Percentiles rank a stretch among this genome's conserved stretches.
phyloP scores from a whole-genome alignment of 1,139 yeast genomes.

The Yamadazyma taylorii region DNA sequence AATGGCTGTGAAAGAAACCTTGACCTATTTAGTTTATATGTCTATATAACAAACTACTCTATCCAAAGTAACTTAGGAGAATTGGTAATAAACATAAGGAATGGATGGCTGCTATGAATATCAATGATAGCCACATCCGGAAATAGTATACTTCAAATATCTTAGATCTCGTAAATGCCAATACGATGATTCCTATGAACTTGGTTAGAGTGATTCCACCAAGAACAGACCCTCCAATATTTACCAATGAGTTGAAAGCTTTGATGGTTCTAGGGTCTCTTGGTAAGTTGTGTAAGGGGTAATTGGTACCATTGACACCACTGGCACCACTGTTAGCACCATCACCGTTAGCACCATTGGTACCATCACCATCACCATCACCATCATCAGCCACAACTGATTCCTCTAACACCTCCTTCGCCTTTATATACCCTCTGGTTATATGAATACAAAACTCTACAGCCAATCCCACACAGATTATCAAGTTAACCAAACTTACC shows the following conservation, averaged over 20 bases:
- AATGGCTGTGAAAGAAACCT: too few species aligned
- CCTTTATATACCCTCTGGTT: conserved; percentile 66
- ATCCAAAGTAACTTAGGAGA: conserved; percentile 61
- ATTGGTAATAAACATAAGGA: conserved; percentile 79
- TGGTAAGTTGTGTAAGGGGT: conserved; percentile 1
- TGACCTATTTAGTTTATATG: too few species aligned
- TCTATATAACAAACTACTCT: neutral
- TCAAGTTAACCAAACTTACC: conserved; percentile 80
- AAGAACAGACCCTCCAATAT: conserved; percentile 84
- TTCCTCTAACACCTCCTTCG: conserved; percentile 16
- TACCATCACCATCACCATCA: too few species aligned
- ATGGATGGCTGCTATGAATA: conserved; percentile 74
- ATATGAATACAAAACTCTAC: conserved; percentile 92
- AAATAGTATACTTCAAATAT: conserved; percentile 91
- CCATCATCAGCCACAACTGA: too few species aligned
- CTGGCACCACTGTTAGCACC: too few species aligned
- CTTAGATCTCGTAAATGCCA: conserved; percentile 82
- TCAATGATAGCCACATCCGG: conserved; percentile 91
- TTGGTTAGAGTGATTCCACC: conserved; percentile 91
- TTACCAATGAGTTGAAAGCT: conserved; percentile 59
- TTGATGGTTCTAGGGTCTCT: conserved; percentile 25
- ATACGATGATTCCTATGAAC: conserved; percentile 79
- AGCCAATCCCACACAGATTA: conserved; percentile 88
- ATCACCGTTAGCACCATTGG: too few species aligned
- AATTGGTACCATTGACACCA: too few species aligned